A percentile compares a stretch with the other conserved stretches of the same genome.
Conservation (phyloP, 2,329 filamentous ascomycete genomes). For the Magnaporthiopsis rhizophila region DNA sequence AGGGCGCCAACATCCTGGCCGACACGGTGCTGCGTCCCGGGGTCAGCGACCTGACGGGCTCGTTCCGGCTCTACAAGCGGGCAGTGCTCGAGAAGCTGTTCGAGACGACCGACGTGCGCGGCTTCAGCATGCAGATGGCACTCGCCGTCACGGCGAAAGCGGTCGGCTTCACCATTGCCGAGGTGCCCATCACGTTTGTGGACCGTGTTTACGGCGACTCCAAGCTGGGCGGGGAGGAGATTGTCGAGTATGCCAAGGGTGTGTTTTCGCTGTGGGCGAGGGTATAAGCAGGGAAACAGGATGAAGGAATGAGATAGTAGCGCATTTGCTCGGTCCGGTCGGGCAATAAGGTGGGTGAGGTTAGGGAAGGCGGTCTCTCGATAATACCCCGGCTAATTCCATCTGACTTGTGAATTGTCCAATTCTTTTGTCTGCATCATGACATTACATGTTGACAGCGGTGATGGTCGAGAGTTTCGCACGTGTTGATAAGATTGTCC, state of each 20-base stretch:
- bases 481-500: not conserved
- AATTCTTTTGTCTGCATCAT: not conserved
- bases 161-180: slow-evolving; percentile 87
- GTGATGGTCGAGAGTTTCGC: not conserved
- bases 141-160: slow-evolving; percentile 97
- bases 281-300: slow-evolving; percentile 40
- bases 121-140: slow-evolving; percentile 99
- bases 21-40: slow-evolving; percentile 89
- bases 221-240: slow-evolving; percentile 91
- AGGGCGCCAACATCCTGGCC: slow-evolving; percentile 89
- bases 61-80: slow-evolving; percentile 92
- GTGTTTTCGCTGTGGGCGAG: slow-evolving; percentile 71
- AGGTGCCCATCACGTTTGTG: slow-evolving; percentile 95
- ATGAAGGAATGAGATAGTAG: not conserved
- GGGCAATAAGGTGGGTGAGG: no score
- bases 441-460: no score
- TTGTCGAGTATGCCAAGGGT: slow-evolving; percentile 91
- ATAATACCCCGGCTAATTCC: not conserved
- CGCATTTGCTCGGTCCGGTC: not conserved
- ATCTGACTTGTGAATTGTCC: not conserved
- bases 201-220: slow-evolving; percentile 83
- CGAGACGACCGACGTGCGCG: slow-evolving; percentile 83
- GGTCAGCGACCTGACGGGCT: slow-evolving; percentile 91
- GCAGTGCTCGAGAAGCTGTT: slow-evolving; percentile 85
- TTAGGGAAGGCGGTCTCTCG: not conserved